These are phyloP conservation scores for Marchantia paleacea DNA, from an alignment of 225 moss, liverwort and hornwort species.

Conservation along the genomic window DNA sequence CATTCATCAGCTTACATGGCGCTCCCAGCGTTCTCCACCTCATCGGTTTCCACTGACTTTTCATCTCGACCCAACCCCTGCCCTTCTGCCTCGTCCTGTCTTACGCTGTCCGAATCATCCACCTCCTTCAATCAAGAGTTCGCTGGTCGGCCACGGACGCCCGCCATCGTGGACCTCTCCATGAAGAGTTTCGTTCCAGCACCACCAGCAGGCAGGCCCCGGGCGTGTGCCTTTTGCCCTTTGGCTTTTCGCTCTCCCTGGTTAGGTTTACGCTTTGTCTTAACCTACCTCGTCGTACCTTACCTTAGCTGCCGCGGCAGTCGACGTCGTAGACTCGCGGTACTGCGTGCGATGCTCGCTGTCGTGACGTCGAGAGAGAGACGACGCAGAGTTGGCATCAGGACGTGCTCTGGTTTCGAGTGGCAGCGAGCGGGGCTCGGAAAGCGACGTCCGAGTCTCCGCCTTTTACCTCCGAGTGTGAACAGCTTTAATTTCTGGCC, in stretches of 20 bases:
- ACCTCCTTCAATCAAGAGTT: neutral
- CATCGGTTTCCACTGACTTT: slow-evolving; percentile 3
- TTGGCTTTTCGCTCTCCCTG: slow-evolving; percentile 10
- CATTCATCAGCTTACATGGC: slow-evolving; percentile 8
- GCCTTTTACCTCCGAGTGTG: too few species aligned
- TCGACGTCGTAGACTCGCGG: too few species aligned
- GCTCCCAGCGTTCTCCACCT: slow-evolving; percentile 12
- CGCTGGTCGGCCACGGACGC: neutral
- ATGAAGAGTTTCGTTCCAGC: slow-evolving; percentile 21
- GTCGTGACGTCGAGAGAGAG: too few species aligned
- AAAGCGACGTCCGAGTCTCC: too few species aligned
- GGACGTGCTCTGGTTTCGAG: too few species aligned
- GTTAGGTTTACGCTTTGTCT: neutral
- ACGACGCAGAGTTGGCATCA: too few species aligned
- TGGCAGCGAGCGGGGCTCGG: too few species aligned
- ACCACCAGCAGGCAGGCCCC: neutral
- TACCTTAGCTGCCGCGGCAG: too few species aligned
- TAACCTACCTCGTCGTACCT: neutral
- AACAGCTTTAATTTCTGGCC: too few species aligned
- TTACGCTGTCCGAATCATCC: neutral
- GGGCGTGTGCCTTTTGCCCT: neutral
- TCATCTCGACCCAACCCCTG: neutral
- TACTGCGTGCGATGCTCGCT: too few species aligned
- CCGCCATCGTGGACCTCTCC: slow-evolving; percentile 7
- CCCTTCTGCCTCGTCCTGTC: neutral